A percentile compares a stretch with the other conserved stretches of the same genome.
These are phyloP conservation scores for Trichosporon coremiiforme DNA, from an alignment of 1,284 basidiomycete species.

Conservation along the genomic window DNA sequence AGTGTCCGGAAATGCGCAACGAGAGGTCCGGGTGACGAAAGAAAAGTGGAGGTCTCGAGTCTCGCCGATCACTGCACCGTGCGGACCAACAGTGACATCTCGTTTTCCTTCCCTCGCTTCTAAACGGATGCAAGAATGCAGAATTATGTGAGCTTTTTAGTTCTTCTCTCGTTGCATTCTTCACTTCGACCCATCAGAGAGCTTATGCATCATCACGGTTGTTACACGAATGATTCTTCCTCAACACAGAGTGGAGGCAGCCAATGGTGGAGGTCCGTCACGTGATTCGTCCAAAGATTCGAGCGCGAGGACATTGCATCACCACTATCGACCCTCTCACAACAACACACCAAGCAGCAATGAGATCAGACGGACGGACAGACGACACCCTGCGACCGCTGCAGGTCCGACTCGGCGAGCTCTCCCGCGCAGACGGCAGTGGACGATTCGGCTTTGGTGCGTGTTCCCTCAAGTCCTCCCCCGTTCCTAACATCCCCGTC, in stretches of 20 bases:
- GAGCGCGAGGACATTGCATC: neutral
- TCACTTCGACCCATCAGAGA: too few species aligned
- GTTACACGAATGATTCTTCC: too few species aligned
- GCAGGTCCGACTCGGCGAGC: conserved; percentile 27
- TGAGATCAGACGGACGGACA: conserved; percentile 30
- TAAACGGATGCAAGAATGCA: too few species aligned
- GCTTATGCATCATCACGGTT: neutral
- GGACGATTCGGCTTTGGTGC: conserved; percentile 53
- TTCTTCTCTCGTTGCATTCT: too few species aligned
- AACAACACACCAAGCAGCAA: conserved; percentile 22
- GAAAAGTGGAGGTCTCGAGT: conserved; percentile 13
- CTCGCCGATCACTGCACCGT: neutral
- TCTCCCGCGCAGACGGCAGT: conserved; percentile 55
- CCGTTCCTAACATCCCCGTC: neutral
- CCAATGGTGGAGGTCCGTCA: neutral
- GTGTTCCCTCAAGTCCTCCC: conserved; percentile 23
- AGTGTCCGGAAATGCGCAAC: neutral
- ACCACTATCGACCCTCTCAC: neutral
- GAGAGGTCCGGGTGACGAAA: neutral
- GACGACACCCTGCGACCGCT: conserved; percentile 25
- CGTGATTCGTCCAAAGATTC: neutral
- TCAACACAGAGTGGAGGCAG: neutral
- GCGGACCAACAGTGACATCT: too few species aligned
- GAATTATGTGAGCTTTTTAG: too few species aligned
- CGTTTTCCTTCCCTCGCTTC: too few species aligned